Evolutionary conservation across 805 yeast species (phyloP), one percentile per base, ranked within the genome.

Genomic region (Myxozyma sirexii): DNA sequence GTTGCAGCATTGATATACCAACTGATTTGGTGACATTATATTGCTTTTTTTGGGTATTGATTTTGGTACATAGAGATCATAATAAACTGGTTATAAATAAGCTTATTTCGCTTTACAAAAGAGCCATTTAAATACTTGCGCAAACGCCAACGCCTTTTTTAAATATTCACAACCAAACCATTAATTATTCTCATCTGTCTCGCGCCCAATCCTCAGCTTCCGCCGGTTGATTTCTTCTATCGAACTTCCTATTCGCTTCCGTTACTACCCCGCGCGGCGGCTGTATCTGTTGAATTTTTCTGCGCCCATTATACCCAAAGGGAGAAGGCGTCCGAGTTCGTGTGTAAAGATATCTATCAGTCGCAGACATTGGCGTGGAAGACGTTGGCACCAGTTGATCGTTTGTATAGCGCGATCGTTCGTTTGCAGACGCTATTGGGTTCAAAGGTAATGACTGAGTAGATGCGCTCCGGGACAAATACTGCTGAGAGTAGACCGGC

Each of bases 251-350:
- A 19, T 24, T 35, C 3, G 48, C 56, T 19, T 52, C 56, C 31
- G 31, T 19, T 3, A 31, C 35, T 15, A 41, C 21, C 10, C 39
- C 12, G 12, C 48, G 44, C 17, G 56, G 56, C 17, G 56, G 54
- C 26, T 50, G 54, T 12, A 50, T 26, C 21, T 50, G 54, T 29
- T 43, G 45, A 26, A 50, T 21, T 2, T 43, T 45, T 27, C 38
- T 39, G 12, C 54, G 46, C 5, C 54, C 26, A 27, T 29, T 41
- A 50, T 39, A 17, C 13, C 27, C 46, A 39, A 50, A 50, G 15
- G 54, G 54, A 27, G 54, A 50, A 24, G 54, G 54, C 23, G 54
- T 15, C 12, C 54, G 35, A 4, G 46, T 27, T 17, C 38, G 19
- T 13, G 21, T 33, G 21, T 24, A 37, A 13, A 13, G 21, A 10